Percentiles rank a stretch among this genome's conserved stretches.
Evolutionary conservation across 2,329 filamentous ascomycete genomes (phyloP).

Genomic region (Epichloe hybrida): DNA sequence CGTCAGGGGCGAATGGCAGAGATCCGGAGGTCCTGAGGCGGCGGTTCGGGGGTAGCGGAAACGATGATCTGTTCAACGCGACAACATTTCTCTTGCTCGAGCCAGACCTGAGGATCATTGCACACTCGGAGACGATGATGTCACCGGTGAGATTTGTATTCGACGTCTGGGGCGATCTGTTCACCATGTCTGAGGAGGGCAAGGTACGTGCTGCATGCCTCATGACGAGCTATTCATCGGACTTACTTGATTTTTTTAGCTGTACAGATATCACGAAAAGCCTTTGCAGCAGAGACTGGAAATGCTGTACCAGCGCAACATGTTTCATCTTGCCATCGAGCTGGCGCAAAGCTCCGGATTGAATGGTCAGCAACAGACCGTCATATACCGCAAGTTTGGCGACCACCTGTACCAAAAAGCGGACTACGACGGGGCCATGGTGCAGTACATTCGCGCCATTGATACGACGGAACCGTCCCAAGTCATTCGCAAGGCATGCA

Average conservation of each 20-base stretch:
- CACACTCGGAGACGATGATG: slow-evolving; percentile 74
- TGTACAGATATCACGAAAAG: slow-evolving; percentile 84
- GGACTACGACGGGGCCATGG: slow-evolving; percentile 97
- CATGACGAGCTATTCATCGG: background rate
- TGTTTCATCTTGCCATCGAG: slow-evolving; percentile 84
- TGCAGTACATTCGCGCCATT: slow-evolving; percentile 91
- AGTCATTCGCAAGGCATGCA: slow-evolving; percentile 70
- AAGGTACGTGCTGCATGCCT: slow-evolving; percentile 44
- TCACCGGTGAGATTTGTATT: slow-evolving; percentile 71
- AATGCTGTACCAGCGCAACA: slow-evolving; percentile 83
- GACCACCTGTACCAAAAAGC: slow-evolving; percentile 91
- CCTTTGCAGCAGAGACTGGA: slow-evolving; percentile 81
- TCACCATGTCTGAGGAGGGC: slow-evolving; percentile 79
- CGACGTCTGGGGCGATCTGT: slow-evolving; percentile 81
- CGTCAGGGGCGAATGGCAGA: slow-evolving; percentile 36
- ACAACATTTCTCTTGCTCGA: slow-evolving; percentile 88
- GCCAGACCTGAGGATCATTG: slow-evolving; percentile 77
- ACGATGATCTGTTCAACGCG: slow-evolving; percentile 68
- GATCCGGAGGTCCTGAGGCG: slow-evolving; percentile 49
- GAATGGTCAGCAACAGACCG: slow-evolving; percentile 67
- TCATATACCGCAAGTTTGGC: slow-evolving; percentile 86
- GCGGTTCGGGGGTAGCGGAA: slow-evolving; percentile 56
- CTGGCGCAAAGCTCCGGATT: slow-evolving; percentile 81
- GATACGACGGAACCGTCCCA: slow-evolving; percentile 94
- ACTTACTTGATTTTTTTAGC: slow-evolving; percentile 28